Base-by-base conservation (phyloP, 163 green algal genomes). In the Botryococcus braunii region DNA sequence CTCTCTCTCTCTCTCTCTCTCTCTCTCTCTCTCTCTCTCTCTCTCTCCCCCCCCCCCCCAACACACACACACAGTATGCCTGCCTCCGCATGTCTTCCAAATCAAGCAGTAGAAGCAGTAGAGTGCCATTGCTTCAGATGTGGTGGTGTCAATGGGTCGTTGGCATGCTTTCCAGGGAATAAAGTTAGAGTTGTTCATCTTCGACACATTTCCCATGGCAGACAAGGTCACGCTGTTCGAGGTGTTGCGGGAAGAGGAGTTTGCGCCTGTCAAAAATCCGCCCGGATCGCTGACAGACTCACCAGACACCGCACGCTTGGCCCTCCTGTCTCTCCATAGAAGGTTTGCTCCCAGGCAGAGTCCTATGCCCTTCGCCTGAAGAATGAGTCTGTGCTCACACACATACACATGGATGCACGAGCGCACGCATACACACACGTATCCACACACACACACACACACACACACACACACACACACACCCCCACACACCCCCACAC, bases 121-220 rank as follows among this genome's bases (percentile, higher is more conserved):
- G n/a, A n/a, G n/a, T n/a, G n/a, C n/a, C n/a, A n/a, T n/a, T n/a
- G n/a, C n/a, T n/a, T n/a, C n/a, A n/a, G n/a, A n/a, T n/a, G n/a
- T n/a, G n/a, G n/a, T n/a, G n/a, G n/a, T n/a, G n/a, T n/a, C n/a
- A n/a, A n/a, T n/a, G n/a, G n/a, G n/a, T n/a, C n/a, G n/a, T n/a
- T n/a, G n/a, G n/a, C n/a, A n/a, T n/a, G n/a, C n/a, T 60, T 47
- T 81, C 59, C 62, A 88, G 63, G 92, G 91, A 31, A 72, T 97
- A 25, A 98, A 98, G 79, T 77, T 98, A 68, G 92, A 98, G 87
- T 78, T 90, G 35, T 98, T 98, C 77, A 97, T 97, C 65, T 98
- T 98, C 72, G 92, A 98, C 79, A 83, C 84, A 25, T 97, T 98
- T 68, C 69, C 76, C 5, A 52, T 87, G 49, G 87, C 87, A 11